These are phyloP conservation scores for Chalaropsis ovoidea DNA, from an alignment of 2,329 filamentous ascomycete genomes.

Conservation along the genomic window DNA sequence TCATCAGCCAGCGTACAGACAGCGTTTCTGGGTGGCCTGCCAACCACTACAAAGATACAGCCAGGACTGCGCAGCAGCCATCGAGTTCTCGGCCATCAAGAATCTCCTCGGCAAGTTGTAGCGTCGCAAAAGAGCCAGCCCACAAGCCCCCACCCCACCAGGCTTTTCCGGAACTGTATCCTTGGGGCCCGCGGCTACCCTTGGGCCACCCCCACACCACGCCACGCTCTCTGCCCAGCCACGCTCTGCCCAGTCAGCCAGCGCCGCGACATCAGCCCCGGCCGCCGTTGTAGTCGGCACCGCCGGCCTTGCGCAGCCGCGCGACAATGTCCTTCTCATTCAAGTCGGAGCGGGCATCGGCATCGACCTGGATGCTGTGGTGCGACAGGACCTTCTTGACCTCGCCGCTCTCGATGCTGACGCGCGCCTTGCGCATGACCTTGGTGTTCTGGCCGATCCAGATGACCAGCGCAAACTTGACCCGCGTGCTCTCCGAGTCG, in stretches of 20 bases:
- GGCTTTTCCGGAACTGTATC: not conserved
- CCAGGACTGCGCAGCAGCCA: not conserved
- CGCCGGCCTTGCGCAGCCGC: slow-evolving; percentile 54
- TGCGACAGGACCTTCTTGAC: slow-evolving; percentile 56
- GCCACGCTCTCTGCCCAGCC: not conserved
- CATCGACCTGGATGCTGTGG: slow-evolving; percentile 55
- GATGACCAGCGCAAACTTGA: slow-evolving; percentile 58
- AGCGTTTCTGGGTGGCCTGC: not conserved
- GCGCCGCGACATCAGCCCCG: slow-evolving; percentile 36
- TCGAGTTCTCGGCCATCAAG: too few species aligned
- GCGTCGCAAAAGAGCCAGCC: too few species aligned
- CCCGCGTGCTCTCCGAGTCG: slow-evolving; percentile 56
- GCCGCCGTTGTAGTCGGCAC: slow-evolving; percentile 61
- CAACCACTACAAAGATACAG: not conserved
- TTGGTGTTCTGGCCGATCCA: slow-evolving; percentile 58
- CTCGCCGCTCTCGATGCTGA: slow-evolving; percentile 55
- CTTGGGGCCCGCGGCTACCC: not conserved
- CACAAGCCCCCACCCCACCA: too few species aligned
- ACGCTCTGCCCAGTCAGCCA: not conserved
- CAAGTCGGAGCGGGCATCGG: slow-evolving; percentile 49
- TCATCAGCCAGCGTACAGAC: not conserved
- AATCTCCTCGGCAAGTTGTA: too few species aligned
- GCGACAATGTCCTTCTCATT: slow-evolving; percentile 52
- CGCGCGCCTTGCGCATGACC: slow-evolving; percentile 60
- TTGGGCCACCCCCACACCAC: not conserved